phyloP scores from a whole-genome alignment of 2,329 filamentous ascomycete species.

The Emmonsia crescens region DNA sequence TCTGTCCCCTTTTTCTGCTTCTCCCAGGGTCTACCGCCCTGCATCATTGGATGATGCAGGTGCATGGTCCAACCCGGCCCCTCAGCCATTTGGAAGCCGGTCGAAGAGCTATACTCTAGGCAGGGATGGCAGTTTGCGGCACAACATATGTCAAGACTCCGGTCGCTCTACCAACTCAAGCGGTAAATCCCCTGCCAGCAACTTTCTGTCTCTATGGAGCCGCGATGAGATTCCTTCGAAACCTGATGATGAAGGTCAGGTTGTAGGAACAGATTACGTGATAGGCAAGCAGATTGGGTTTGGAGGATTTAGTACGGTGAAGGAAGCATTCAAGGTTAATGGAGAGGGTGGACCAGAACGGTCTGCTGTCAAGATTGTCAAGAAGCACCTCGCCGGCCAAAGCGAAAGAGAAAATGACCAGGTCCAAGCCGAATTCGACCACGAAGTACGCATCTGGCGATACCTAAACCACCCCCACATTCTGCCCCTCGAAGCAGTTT shows the following conservation, averaged over 20 bases:
- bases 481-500: constrained; percentile 51
- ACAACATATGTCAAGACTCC: constrained; percentile 27
- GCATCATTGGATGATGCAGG: constrained; percentile 31
- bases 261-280: constrained; percentile 55
- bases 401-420: constrained; percentile 53
- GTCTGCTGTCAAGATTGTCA: constrained; percentile 56
- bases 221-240: constrained; percentile 33
- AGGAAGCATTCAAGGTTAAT: constrained; percentile 54
- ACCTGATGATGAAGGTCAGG: constrained; percentile 57
- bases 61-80: constrained; percentile 28
- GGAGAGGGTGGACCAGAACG: constrained; percentile 42
- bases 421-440: constrained; percentile 56
- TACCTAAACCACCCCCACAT: constrained; percentile 53
- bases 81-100: constrained; percentile 22
- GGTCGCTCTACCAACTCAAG: constrained; percentile 40
- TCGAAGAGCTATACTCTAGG: constrained; percentile 25
- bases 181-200: constrained; percentile 48
- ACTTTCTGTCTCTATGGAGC: constrained; percentile 47
- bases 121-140: constrained; percentile 26
- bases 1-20: constrained; percentile 28
- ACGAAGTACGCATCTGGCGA: constrained; percentile 58
- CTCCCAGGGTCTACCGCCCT: constrained; percentile 28
- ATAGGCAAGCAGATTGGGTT: constrained; percentile 55
- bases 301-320: constrained; percentile 56
- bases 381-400: constrained; percentile 45